Conservation (phyloP, 371 early-diverging fungal genomes). For the Syncephalastrum sp. region DNA sequence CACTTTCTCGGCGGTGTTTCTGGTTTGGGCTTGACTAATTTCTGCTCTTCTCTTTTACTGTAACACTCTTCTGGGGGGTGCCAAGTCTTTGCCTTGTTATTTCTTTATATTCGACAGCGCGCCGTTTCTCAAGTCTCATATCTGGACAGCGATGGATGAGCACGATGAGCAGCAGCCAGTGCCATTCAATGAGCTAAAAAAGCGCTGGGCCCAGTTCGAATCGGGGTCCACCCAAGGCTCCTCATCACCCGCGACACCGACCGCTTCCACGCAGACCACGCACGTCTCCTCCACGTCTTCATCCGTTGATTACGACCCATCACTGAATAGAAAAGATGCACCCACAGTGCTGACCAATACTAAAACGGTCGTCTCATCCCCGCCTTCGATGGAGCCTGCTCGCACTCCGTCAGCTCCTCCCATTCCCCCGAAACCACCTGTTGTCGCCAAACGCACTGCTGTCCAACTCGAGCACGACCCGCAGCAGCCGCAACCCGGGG, state of each 20-base stretch:
- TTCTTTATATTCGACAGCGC: too few relatives aligned
- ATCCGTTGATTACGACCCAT: too few relatives aligned
- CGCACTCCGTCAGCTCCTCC: conserved; percentile 10
- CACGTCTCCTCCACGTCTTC: conserved; percentile 3
- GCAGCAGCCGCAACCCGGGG: conserved; percentile 1
- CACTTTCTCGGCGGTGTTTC: too few relatives aligned
- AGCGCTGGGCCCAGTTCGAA: conserved; percentile 24
- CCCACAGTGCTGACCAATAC: too few relatives aligned
- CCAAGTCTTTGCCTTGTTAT: too few relatives aligned
- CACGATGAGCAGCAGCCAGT: conserved; percentile 16
- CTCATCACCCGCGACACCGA: conserved; percentile 4
- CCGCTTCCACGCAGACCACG: conserved; percentile 1
- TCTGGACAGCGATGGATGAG: conserved; percentile 6
- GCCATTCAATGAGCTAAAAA: conserved; percentile 21
- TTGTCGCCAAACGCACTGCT: not conserved
- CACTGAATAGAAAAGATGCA: not conserved
- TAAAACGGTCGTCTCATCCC: not conserved
- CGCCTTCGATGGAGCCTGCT: not conserved
- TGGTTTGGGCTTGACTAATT: too few relatives aligned
- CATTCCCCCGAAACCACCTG: conserved; percentile 19
- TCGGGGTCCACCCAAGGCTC: conserved; percentile 6
- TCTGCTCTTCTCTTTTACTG: too few relatives aligned
- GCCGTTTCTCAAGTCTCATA: too few relatives aligned
- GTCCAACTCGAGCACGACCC: not conserved
- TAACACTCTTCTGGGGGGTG: too few relatives aligned